phyloP scores from a whole-genome alignment of 2,329 filamentous ascomycete genomes.

The Pyrenophora tritici-repentis region DNA sequence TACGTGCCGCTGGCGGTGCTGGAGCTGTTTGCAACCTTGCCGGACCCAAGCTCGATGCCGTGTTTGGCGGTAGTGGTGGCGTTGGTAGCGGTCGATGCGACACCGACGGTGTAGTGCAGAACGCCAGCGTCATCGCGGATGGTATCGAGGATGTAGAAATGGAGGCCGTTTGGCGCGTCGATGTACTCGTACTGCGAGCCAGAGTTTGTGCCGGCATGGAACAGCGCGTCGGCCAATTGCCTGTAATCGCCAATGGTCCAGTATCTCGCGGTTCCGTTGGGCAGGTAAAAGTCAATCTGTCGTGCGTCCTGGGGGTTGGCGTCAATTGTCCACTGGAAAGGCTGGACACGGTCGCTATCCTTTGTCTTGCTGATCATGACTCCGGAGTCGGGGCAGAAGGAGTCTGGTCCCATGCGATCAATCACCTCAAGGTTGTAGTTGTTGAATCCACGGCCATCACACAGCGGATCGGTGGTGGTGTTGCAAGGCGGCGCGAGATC shows the following conservation, averaged over 20 bases:
- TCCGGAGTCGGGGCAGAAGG: slow-evolving; percentile 58
- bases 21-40: slow-evolving; percentile 18
- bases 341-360: slow-evolving; percentile 47
- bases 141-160: slow-evolving; percentile 56
- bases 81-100: slow-evolving; percentile 48
- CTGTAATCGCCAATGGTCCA: slow-evolving; percentile 60
- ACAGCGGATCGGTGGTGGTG: slow-evolving; percentile 51
- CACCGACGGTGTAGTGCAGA: slow-evolving; percentile 57
- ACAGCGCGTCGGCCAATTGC: slow-evolving; percentile 59
- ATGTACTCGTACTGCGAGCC: slow-evolving; percentile 57
- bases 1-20: slow-evolving; percentile 41
- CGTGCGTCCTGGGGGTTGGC: slow-evolving; percentile 60
- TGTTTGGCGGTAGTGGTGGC: slow-evolving; percentile 40
- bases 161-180: slow-evolving; percentile 55
- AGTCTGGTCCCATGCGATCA: slow-evolving; percentile 60
- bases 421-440: slow-evolving; percentile 60
- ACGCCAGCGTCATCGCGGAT: slow-evolving; percentile 51
- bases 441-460: slow-evolving; percentile 58
- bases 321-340: slow-evolving; percentile 62
- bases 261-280: slow-evolving; percentile 55
- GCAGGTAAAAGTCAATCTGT: slow-evolving; percentile 57
- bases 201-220: slow-evolving; percentile 59
- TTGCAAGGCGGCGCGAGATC: slow-evolving; percentile 56
- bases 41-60: slow-evolving; percentile 46
- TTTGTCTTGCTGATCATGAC: slow-evolving; percentile 62